Evolutionary conservation across 1,284 basidiomycete genomes (phyloP), one percentile per base, ranked within the genome.

Genomic region (Cerioporus squamosus): DNA sequence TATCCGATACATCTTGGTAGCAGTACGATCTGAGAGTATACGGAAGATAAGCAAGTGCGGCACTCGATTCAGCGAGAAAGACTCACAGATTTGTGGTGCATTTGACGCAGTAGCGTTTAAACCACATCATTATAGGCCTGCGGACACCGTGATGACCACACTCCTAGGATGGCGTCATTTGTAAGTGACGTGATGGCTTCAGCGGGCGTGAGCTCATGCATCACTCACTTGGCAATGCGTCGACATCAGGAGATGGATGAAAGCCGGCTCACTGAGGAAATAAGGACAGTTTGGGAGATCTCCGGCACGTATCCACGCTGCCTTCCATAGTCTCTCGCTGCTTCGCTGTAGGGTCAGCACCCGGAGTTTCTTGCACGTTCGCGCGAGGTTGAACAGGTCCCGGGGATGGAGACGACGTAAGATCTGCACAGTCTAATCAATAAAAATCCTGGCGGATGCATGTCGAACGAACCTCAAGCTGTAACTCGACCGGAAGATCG

Each of bases 371-470:
- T 57, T 61, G 49, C 52, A 61, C 8, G 55, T 57, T 5, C 45
- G 55, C 1, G 55, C 50, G 0, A 61, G 44, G 20, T 52, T 46
- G 40, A 51, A 33, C 2, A 61, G 31, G 60, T 84, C 82, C 33
- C 72, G 61, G 1, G 81, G 79, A 47, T 68, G 68, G 29, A 83
- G 69, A 55, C 79, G 71, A 10, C 74, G 71, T 53, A 81, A 78
- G 60, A 82, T 78, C 81, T 83, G 17, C 20, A 14, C 6, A 20
- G 26, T 36, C 8, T 12, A 15, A 12, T 10, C 33, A 10, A 12
- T 29, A 3, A 36, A 6, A 2, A 36, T 36, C 9, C 33, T 36
- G 33, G 3, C 14, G 3, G 1, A 36, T 10, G 2, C n/a, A 33
- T 36, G 29, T 12, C 0, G 15, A 18, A 33, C n/a, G 5, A 6